These are phyloP conservation scores for Parachaetomium inaequale DNA, from an alignment of 495 filamentous ascomycete genomes.

Conservation along the genomic window DNA sequence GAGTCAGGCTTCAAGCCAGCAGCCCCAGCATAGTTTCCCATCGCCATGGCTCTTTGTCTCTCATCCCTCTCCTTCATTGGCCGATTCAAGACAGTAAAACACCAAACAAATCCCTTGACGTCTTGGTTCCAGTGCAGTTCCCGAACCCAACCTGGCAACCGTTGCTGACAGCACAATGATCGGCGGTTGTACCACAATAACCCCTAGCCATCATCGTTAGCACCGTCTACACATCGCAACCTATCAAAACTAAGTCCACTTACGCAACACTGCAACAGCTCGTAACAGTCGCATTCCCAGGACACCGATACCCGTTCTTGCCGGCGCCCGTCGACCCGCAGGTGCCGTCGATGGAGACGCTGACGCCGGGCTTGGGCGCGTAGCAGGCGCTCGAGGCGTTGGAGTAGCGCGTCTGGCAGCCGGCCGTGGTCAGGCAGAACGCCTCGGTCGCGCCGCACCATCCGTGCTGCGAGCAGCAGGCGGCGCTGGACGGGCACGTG, in stretches of 20 bases:
- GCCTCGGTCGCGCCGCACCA: constrained; percentile 37
- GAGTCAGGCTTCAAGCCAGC: too few species aligned
- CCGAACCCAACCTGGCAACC: constrained; percentile 36
- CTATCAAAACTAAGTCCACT: neutral
- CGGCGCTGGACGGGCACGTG: constrained; percentile 33
- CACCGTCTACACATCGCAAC: too few species aligned
- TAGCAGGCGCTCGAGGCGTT: constrained; percentile 32
- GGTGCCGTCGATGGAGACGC: constrained; percentile 35
- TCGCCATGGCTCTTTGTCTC: too few species aligned
- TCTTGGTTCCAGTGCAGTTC: too few species aligned
- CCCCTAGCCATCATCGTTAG: constrained; percentile 24
- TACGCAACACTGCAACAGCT: constrained; percentile 29
- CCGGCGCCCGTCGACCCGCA: constrained; percentile 33
- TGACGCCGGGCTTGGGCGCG: constrained; percentile 28
- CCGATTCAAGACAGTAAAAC: too few species aligned
- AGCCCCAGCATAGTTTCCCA: too few species aligned
- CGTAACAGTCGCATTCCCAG: constrained; percentile 16
- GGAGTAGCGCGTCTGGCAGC: constrained; percentile 36
- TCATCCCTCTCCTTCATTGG: too few species aligned
- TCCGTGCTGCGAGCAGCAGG: constrained; percentile 38
- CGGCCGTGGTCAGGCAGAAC: constrained; percentile 34
- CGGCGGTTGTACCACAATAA: constrained; percentile 36
- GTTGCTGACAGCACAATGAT: constrained; percentile 28
- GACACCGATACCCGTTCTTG: constrained; percentile 35
- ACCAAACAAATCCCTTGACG: too few species aligned